Percentiles rank a stretch among this genome's conserved stretches.
These are phyloP conservation scores for Talaromyces sp. DNA, from an alignment of 2,329 filamentous ascomycete species.

Conservation along the genomic window DNA sequence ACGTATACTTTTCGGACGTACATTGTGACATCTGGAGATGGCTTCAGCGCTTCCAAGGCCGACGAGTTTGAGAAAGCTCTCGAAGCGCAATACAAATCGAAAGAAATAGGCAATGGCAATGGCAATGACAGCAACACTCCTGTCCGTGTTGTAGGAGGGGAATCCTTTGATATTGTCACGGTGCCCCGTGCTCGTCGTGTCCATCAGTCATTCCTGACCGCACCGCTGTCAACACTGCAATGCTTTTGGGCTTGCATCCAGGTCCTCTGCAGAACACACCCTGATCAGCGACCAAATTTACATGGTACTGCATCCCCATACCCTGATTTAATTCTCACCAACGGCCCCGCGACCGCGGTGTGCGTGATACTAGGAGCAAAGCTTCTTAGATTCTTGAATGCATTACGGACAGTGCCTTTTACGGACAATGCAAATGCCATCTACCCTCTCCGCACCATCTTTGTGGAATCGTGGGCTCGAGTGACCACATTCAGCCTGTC, in stretches of 20 bases:
- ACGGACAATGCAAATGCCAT: constrained; percentile 12
- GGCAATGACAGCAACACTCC: background rate
- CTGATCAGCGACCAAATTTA: constrained; percentile 23
- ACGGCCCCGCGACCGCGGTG: constrained; percentile 83
- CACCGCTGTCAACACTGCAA: constrained; percentile 61
- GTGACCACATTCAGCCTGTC: constrained; percentile 78
- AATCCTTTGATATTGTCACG: constrained; percentile 40
- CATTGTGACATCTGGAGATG: constrained; percentile 70
- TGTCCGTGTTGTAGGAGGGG: constrained; percentile 32
- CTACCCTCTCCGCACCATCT: constrained; percentile 67
- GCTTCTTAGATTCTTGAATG: constrained; percentile 49
- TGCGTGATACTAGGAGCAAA: constrained; percentile 60
- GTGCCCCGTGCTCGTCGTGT: constrained; percentile 74
- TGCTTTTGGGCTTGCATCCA: constrained; percentile 60
- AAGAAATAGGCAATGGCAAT: background rate
- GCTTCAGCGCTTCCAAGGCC: constrained; percentile 60
- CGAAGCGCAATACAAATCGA: constrained; percentile 1
- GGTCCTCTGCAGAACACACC: constrained; percentile 43
- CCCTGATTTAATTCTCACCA: constrained; percentile 74
- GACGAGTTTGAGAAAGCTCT: constrained; percentile 54
- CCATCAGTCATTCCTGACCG: constrained; percentile 71
- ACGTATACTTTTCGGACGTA: constrained; percentile 68
- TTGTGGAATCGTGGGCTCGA: constrained; percentile 88
- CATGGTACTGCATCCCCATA: constrained; percentile 33
- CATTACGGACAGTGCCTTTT: constrained; percentile 10